These are phyloP conservation scores for Hyaloscypha hepaticicola DNA, from an alignment of 495 filamentous ascomycete species.

Conservation along the genomic window DNA sequence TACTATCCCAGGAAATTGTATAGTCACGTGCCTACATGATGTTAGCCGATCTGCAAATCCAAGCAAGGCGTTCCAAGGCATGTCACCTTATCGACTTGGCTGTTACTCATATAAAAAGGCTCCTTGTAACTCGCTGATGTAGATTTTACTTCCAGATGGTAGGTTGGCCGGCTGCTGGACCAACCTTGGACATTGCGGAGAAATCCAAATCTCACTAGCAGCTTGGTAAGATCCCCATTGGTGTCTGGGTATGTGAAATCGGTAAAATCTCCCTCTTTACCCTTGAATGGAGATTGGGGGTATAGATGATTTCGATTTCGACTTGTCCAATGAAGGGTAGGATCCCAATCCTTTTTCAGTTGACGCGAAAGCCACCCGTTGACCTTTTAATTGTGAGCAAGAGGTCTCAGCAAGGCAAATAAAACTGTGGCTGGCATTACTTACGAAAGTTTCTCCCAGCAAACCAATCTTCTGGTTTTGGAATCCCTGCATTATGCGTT, in stretches of 20 bases:
- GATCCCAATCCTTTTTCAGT: no score
- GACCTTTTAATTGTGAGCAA: no score
- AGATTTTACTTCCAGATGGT: conserved; percentile 48
- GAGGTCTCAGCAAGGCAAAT: no score
- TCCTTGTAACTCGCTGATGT: conserved; percentile 37
- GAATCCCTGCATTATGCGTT: no score
- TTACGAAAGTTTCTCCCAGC: no score
- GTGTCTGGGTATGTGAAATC: conserved; percentile 18
- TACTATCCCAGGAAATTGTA: background rate
- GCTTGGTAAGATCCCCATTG: conserved; percentile 11
- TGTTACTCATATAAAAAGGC: conserved; percentile 45
- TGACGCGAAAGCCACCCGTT: no score
- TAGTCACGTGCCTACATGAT: background rate
- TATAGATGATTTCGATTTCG: conserved; percentile 15
- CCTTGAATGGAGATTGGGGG: conserved; percentile 8
- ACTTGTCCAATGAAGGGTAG: conserved; percentile 9
- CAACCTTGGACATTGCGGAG: conserved; percentile 3
- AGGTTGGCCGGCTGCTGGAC: conserved; percentile 29
- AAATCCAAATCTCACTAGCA: conserved; percentile 8
- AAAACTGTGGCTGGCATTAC: no score
- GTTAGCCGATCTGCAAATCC: background rate
- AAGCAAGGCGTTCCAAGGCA: conserved; percentile 1
- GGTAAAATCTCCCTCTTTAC: conserved; percentile 6
- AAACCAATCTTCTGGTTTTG: no score
- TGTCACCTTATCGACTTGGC: conserved; percentile 38